Conservation (phyloP, 306 rosid species). For the Vigna reflexopilosa region DNA sequence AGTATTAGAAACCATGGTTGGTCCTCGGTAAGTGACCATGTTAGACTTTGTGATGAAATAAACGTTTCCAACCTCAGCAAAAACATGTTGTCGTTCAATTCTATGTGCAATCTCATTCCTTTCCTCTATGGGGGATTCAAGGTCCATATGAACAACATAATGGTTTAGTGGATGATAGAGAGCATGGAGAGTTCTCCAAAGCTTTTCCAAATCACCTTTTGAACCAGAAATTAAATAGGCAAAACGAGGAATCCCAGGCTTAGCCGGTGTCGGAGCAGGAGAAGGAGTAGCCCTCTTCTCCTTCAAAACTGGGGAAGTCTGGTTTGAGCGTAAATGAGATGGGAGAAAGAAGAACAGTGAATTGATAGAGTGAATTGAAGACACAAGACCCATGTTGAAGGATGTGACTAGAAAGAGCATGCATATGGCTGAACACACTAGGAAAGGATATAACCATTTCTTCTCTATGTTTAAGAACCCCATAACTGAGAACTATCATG, state of each 20-base stretch:
- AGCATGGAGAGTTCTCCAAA: constrained; percentile 94
- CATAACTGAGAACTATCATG: constrained; percentile 58
- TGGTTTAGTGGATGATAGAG: constrained; percentile 90
- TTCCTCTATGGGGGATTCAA: constrained; percentile 74
- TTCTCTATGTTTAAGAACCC: constrained; percentile 73
- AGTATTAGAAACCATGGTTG: constrained; percentile 94
- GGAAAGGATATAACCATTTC: constrained; percentile 84
- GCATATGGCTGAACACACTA: constrained; percentile 63
- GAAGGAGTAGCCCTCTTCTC: constrained; percentile 52
- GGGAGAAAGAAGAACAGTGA: constrained; percentile 77
- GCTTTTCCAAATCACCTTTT: constrained; percentile 87
- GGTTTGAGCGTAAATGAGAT: constrained; percentile 49
- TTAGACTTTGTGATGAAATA: constrained; percentile 78
- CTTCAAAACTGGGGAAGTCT: constrained; percentile 48
- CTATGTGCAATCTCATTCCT: constrained; percentile 80
- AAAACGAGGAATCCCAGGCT: constrained; percentile 63
- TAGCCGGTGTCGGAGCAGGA: constrained; percentile 51
- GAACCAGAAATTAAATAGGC: constrained; percentile 94
- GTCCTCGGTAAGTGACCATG: constrained; percentile 95
- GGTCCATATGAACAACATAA: constrained; percentile 89
- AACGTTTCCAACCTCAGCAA: constrained; percentile 77
- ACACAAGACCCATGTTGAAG: constrained; percentile 75
- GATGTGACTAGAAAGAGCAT: constrained; percentile 70
- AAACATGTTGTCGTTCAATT: constrained; percentile 71
- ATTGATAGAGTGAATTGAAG: constrained; percentile 73